Evolutionary conservation across 1,284 basidiomycete genomes (phyloP).

Genomic region (Puccinia hordei): DNA sequence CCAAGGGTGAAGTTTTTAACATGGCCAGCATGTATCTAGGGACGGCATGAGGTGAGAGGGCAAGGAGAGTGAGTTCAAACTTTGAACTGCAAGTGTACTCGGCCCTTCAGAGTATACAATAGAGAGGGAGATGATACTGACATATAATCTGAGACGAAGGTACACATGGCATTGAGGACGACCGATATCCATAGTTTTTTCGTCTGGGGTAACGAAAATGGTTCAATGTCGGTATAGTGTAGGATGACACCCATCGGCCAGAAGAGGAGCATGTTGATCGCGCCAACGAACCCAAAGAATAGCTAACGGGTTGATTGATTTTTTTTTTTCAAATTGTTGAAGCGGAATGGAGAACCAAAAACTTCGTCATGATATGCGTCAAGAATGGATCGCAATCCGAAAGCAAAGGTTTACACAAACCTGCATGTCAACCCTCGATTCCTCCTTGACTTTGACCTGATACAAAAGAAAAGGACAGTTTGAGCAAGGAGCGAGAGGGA

Average conservation of each 20-base stretch:
- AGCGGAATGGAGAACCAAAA: constrained; percentile 55
- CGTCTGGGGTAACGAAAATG: constrained; percentile 72
- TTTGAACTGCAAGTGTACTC: background rate
- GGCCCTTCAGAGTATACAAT: no score
- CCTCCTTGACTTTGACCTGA: constrained; percentile 68
- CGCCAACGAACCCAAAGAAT: constrained; percentile 71
- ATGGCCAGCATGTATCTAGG: constrained; percentile 67
- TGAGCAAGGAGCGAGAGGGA: background rate
- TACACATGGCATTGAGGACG: constrained; percentile 65
- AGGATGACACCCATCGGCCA: constrained; percentile 82
- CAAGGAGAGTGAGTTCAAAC: background rate
- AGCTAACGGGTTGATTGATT: constrained; percentile 2
- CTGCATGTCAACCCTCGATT: constrained; percentile 50
- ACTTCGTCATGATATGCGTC: background rate
- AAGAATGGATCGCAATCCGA: background rate
- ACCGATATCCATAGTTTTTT: constrained; percentile 69
- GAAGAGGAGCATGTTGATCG: constrained; percentile 78
- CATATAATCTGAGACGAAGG: constrained; percentile 50
- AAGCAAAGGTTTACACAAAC: background rate
- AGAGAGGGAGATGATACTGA: background rate
- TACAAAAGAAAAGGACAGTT: background rate
- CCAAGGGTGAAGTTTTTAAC: constrained; percentile 82
- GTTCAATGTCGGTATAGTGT: constrained; percentile 74
- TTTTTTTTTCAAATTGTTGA: background rate
- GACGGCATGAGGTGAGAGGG: background rate